A percentile compares a stretch with the other conserved stretches of the same genome.
Evolutionary conservation across 2,329 filamentous ascomycete genomes (phyloP).

Genomic region (Rutstroemia sp.): DNA sequence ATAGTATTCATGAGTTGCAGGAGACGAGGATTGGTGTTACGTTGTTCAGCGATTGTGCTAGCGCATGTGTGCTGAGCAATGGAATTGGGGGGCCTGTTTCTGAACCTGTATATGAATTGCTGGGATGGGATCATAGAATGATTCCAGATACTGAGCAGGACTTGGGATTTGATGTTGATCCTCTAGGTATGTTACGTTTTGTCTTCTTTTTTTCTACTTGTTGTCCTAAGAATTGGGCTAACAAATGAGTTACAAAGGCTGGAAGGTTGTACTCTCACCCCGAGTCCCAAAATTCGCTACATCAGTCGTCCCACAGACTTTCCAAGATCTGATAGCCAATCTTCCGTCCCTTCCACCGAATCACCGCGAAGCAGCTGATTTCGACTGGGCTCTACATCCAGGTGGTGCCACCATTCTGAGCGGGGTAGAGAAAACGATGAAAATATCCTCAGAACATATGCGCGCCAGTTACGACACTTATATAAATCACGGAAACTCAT

Average conservation of each 20-base stretch:
- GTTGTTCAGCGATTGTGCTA: constrained; percentile 66
- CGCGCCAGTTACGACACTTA: constrained; percentile 65
- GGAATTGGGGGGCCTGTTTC: constrained; percentile 39
- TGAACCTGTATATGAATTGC: constrained; percentile 46
- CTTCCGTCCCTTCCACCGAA: constrained; percentile 37
- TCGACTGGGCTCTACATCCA: constrained; percentile 69
- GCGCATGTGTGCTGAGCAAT: constrained; percentile 58
- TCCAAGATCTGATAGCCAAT: constrained; percentile 45
- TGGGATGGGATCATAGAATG: constrained; percentile 58
- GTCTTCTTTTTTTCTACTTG: background rate
- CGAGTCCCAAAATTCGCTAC: constrained; percentile 52
- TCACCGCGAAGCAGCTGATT: constrained; percentile 45
- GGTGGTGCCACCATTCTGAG: constrained; percentile 60
- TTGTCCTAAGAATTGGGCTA: background rate
- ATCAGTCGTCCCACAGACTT: constrained; percentile 44
- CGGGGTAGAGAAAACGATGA: constrained; percentile 52
- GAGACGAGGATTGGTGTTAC: constrained; percentile 58
- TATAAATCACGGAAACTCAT: constrained; percentile 60
- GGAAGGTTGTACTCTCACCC: constrained; percentile 60
- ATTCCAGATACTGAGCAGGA: constrained; percentile 55
- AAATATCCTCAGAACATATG: constrained; percentile 55
- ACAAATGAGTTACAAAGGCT: constrained; percentile 34
- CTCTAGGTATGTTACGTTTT: constrained; percentile 39
- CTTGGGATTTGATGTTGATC: constrained; percentile 58
- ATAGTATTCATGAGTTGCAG: constrained; percentile 51